A percentile compares a stretch with the other conserved stretches of the same genome.
These are phyloP conservation scores for Gossypium lobatum DNA, from an alignment of 441 rosid genomes.

Conservation along the genomic window DNA sequence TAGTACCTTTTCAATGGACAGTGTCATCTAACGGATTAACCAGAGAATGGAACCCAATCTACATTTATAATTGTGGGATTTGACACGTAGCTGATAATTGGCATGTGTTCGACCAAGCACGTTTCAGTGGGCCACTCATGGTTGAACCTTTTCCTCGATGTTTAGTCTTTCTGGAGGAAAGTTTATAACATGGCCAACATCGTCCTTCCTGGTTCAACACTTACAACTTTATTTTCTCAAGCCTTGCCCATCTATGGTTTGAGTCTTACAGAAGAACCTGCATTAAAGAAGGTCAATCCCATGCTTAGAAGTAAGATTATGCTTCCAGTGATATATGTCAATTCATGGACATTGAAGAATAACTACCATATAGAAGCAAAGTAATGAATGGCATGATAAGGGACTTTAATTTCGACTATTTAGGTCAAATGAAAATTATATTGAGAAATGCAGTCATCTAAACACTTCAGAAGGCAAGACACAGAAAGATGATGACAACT, in stretches of 20 bases:
- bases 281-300: background rate
- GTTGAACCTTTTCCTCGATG: background rate
- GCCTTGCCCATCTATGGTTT: background rate
- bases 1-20: background rate
- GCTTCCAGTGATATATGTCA: background rate
- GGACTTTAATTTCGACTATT: background rate
- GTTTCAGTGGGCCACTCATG: background rate
- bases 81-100: background rate
- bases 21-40: background rate
- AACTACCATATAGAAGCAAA: background rate
- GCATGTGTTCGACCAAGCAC: background rate
- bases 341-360: background rate
- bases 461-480: background rate
- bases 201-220: background rate
- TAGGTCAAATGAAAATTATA: background rate
- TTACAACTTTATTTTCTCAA: background rate
- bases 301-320: background rate
- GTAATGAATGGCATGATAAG: background rate
- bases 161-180: background rate
- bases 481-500: background rate
- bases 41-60: background rate
- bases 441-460: background rate
- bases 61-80: background rate
- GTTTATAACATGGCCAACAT: background rate
- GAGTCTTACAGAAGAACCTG: constrained; percentile 8